Evolutionary conservation across 1,284 basidiomycete species (phyloP).

Genomic region (Leccinum proliferum): DNA sequence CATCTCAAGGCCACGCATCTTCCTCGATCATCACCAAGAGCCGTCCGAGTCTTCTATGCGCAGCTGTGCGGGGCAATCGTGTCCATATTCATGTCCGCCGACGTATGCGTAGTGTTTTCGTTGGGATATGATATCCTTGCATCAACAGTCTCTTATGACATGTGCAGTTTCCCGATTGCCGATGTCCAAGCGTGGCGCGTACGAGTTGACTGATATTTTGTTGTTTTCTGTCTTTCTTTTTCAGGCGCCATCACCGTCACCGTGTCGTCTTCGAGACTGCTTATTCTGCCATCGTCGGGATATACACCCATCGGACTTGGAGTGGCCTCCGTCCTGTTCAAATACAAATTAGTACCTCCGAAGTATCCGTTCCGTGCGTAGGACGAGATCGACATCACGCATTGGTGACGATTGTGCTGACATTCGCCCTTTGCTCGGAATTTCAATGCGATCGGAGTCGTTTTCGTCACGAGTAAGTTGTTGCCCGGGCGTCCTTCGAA

Average conservation of each 20-base stretch:
- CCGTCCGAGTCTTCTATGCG: slow-evolving; percentile 30
- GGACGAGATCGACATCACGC: not conserved
- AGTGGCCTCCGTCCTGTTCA: not conserved
- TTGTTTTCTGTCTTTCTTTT: not conserved
- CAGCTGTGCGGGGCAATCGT: slow-evolving; percentile 33
- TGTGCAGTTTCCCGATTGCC: slow-evolving; percentile 17
- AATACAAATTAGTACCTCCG: slow-evolving; percentile 2
- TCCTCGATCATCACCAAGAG: too few species aligned
- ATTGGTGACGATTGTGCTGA: not conserved
- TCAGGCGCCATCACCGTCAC: not conserved
- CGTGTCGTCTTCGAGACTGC: not conserved
- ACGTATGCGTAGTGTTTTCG: slow-evolving; percentile 35
- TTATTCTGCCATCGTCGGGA: slow-evolving; percentile 1
- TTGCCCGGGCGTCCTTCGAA: too few species aligned
- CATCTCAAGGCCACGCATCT: too few species aligned
- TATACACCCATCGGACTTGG: slow-evolving; percentile 3
- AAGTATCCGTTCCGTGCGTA: slow-evolving; percentile 7
- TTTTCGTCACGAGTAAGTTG: not conserved
- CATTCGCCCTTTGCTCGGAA: not conserved
- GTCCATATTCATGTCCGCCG: slow-evolving; percentile 4
- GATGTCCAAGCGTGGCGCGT: slow-evolving; percentile 26
- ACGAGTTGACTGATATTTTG: slow-evolving; percentile 9
- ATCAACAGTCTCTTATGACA: slow-evolving; percentile 38
- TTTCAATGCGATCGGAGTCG: slow-evolving; percentile 1
- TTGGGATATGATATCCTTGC: slow-evolving; percentile 59